Evolutionary conservation across 768 basidiomycete genomes (phyloP).

Genomic region (Terana coerulea): DNA sequence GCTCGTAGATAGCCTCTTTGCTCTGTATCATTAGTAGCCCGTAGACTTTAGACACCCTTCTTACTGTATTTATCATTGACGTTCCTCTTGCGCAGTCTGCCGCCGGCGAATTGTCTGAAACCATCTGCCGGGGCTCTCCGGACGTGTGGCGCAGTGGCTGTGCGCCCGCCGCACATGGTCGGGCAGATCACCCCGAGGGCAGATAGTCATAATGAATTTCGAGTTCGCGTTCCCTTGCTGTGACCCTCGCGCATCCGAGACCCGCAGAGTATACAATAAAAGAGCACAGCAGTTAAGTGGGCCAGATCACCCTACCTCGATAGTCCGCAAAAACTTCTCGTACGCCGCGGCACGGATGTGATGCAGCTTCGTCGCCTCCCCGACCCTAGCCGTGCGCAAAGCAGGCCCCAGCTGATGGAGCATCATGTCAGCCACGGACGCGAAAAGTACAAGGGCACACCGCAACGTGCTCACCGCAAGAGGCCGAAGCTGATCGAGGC

Average conservation of each 20-base stretch:
- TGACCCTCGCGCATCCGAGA: too few species aligned
- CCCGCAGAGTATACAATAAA: not conserved
- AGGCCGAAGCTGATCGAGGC: slow-evolving; percentile 59
- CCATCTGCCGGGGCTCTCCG: too few species aligned
- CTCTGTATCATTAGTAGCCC: not conserved
- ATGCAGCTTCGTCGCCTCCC: slow-evolving; percentile 55
- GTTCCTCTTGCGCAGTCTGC: not conserved
- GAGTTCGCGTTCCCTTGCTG: too few species aligned
- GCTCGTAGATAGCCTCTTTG: not conserved
- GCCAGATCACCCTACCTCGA: slow-evolving; percentile 33
- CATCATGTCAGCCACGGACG: not conserved
- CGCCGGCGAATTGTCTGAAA: too few species aligned
- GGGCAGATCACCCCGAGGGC: too few species aligned
- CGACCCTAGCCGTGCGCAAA: slow-evolving; percentile 41
- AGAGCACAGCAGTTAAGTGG: not conserved
- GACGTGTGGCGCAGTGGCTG: too few species aligned
- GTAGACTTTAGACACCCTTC: not conserved
- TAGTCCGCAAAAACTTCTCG: slow-evolving; percentile 60
- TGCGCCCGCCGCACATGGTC: not conserved
- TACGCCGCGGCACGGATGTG: slow-evolving; percentile 64
- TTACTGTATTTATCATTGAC: not conserved
- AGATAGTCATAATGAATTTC: too few species aligned
- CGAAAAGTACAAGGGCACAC: not conserved
- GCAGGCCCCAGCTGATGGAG: slow-evolving; percentile 42
- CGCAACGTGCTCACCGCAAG: slow-evolving; percentile 45